Evolutionary conservation across 768 basidiomycete genomes (phyloP).

Genomic region (Lentinula raphanica): DNA sequence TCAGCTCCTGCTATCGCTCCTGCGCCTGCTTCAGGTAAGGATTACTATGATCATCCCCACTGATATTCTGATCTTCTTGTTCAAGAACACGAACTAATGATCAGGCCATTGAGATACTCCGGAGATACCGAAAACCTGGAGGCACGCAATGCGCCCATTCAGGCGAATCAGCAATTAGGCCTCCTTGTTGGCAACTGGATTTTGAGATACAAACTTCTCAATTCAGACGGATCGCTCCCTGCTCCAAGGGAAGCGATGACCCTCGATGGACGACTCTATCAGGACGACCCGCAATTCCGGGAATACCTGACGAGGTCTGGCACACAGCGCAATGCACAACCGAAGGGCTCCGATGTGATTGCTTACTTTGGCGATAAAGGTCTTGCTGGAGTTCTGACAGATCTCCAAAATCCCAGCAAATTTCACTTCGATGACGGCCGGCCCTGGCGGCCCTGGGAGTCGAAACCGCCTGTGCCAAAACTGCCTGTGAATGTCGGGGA

Average conservation of each 20-base stretch:
- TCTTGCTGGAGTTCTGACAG: background rate
- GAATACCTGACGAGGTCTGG: background rate
- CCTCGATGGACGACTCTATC: background rate
- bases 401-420: background rate
- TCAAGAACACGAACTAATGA: background rate
- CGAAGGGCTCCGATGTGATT: background rate
- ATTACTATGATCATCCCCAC: too few species aligned
- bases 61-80: too few species aligned
- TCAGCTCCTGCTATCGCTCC: background rate
- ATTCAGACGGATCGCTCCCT: background rate
- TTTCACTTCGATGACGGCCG: too few species aligned
- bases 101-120: background rate
- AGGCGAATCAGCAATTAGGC: background rate
- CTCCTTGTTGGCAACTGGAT: background rate
- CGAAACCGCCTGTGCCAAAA: background rate
- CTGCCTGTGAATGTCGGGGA: background rate
- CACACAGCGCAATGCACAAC: background rate
- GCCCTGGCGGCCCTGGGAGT: too few species aligned
- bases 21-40: background rate
- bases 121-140: background rate
- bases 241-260: background rate
- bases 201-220: background rate
- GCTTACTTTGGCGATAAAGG: background rate
- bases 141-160: background rate
- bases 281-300: background rate